These are phyloP conservation scores for Gossypium longicalyx DNA, from an alignment of 345 rosid genomes.

Conservation along the genomic window DNA sequence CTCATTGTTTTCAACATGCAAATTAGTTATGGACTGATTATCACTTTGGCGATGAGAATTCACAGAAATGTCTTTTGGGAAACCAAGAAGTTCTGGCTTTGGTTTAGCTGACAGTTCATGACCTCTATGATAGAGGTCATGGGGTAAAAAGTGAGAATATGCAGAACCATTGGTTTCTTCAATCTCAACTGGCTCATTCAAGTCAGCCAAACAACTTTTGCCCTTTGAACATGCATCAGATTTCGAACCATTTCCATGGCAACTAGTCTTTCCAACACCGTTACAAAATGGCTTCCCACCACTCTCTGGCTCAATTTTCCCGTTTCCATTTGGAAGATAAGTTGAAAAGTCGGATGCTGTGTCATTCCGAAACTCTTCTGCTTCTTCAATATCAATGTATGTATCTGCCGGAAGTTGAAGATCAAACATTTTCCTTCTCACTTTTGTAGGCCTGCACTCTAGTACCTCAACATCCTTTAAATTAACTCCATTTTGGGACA, in stretches of 20 bases:
- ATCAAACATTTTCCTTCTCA: constrained; percentile 73
- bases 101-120: constrained; percentile 29
- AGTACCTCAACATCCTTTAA: constrained; percentile 53
- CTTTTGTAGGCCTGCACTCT: constrained; percentile 66
- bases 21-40: constrained; percentile 22
- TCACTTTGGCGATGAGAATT: constrained; percentile 29
- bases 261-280: constrained; percentile 35
- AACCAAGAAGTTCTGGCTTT: constrained; percentile 34
- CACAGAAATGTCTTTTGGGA: constrained; percentile 35
- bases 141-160: constrained; percentile 29
- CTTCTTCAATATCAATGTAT: constrained; percentile 60
- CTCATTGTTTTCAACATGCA: constrained; percentile 21
- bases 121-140: constrained; percentile 28
- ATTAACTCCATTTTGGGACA: constrained; percentile 45
- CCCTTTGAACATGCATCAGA: constrained; percentile 37
- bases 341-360: constrained; percentile 35
- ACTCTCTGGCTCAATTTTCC: constrained; percentile 31
- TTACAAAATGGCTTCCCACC: constrained; percentile 29
- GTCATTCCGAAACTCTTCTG: constrained; percentile 30
- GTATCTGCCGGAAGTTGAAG: constrained; percentile 80
- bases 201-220: constrained; percentile 52
- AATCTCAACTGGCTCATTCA: constrained; percentile 68
- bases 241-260: constrained; percentile 31
- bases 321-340: constrained; percentile 42
- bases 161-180: constrained; percentile 43